phyloP scores from a whole-genome alignment of 2,329 filamentous ascomycete genomes.

The Fusarium incarnatum region DNA sequence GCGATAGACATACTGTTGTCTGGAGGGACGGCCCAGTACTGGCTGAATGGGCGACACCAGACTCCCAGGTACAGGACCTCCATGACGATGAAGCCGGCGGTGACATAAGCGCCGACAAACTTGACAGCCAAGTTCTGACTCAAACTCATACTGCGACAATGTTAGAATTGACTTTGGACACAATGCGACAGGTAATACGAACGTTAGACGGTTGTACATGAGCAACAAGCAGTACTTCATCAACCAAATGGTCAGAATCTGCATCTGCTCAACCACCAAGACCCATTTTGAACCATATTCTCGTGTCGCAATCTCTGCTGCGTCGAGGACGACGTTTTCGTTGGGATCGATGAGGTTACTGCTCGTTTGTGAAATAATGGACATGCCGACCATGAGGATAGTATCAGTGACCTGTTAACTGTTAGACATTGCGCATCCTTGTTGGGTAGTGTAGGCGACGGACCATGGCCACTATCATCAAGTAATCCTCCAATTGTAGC shows the following conservation, averaged over 20 bases:
- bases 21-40: slow-evolving; percentile 69
- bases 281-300: slow-evolving; percentile 70
- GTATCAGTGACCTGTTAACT: slow-evolving; percentile 60
- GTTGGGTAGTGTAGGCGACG: slow-evolving; percentile 42
- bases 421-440: neutral
- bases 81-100: slow-evolving; percentile 60
- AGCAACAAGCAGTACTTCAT: slow-evolving; percentile 68
- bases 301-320: slow-evolving; percentile 56
- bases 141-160: slow-evolving; percentile 55
- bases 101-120: slow-evolving; percentile 60
- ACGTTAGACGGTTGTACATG: slow-evolving; percentile 68
- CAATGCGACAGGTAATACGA: slow-evolving; percentile 34
- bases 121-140: slow-evolving; percentile 61
- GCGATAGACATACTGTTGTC: slow-evolving; percentile 54
- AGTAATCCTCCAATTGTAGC: slow-evolving; percentile 65
- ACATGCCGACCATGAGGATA: slow-evolving; percentile 64
- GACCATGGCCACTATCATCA: slow-evolving; percentile 66
- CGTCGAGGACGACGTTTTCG: slow-evolving; percentile 59
- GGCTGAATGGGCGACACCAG: slow-evolving; percentile 66
- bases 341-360: slow-evolving; percentile 69
- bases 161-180: slow-evolving; percentile 15
- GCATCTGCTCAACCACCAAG: slow-evolving; percentile 70
- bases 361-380: slow-evolving; percentile 65
- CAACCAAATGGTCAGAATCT: slow-evolving; percentile 68
- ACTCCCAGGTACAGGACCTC: slow-evolving; percentile 62